Conservation (phyloP, 139 green algal genomes). For the Coelastrella sp. region DNA sequence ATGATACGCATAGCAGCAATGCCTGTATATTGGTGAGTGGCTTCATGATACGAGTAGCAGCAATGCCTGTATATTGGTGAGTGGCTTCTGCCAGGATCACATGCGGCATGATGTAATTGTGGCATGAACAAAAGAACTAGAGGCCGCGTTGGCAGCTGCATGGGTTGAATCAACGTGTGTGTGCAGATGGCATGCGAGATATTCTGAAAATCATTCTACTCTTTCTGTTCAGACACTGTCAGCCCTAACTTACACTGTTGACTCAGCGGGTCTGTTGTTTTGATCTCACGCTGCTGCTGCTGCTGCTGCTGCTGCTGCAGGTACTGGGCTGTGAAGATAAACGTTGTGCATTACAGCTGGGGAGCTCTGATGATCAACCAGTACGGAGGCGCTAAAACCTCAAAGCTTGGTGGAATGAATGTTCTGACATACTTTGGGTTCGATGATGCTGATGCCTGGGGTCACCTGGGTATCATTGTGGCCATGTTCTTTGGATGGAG, state of each 20-base stretch:
- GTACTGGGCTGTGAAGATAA: slow-evolving; percentile 64
- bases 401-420: slow-evolving; percentile 40
- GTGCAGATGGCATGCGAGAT: too few relatives aligned
- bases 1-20: slow-evolving; percentile 65
- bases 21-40: slow-evolving; percentile 70
- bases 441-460: slow-evolving; percentile 22
- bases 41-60: slow-evolving; percentile 60
- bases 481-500: slow-evolving; percentile 52
- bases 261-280: too few relatives aligned
- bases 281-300: too few relatives aligned
- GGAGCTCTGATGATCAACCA: slow-evolving; percentile 65
- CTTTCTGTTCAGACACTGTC: too few relatives aligned
- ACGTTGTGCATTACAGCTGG: slow-evolving; percentile 64
- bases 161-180: too few relatives aligned
- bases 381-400: slow-evolving; percentile 45
- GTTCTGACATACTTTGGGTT: slow-evolving; percentile 35
- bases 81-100: too few relatives aligned
- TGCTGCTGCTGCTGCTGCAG: slow-evolving; percentile 14
- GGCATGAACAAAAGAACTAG: too few relatives aligned
- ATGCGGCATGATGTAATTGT: too few relatives aligned
- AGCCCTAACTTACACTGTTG: too few relatives aligned
- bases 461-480: slow-evolving; percentile 33
- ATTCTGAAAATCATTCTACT: too few relatives aligned
- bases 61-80: slow-evolving; percentile 76
- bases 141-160: too few relatives aligned